Base-by-base conservation (phyloP, 768 basidiomycete species). In the Gautieria morchelliformis region DNA sequence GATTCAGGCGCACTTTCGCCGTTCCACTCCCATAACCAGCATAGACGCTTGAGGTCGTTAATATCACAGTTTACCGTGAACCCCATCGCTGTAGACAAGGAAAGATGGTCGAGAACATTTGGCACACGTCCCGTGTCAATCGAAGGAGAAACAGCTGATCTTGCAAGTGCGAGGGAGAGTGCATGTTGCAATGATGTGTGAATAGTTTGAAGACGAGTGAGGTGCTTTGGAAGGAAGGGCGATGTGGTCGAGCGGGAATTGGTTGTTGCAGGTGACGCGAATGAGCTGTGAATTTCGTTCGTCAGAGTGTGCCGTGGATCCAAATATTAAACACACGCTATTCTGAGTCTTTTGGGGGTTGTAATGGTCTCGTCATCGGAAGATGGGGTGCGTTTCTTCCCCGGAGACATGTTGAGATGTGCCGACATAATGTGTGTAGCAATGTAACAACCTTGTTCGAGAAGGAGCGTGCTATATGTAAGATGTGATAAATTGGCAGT, bases 21-120 rank as follows among this genome's bases (percentile, higher is more conserved):
- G 64, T 89, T 83, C 90, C 90, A 93, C 67, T 92, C 90, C 88
- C 90, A 91, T 15, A 92, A 59, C 89, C 90, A 92, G 70, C 89
- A 91, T 19, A 93, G 76, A 58, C 85, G 77, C 57, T 74, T 80
- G 47, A 92, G 73, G 64, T 90, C 89, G 50, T 84, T 79, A n/a
- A 82, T 61, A 33, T 78, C 77, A 61, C 89, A 83, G 55, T 80
- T 78, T 4, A 82, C 77, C 1, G 78, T 71, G 44, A 91, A 71
- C 9, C 87, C 88, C 35, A 80, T 65, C 67, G 89, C 89, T 27
- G 83, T 83, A 51, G 74, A 74, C 48, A 89, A 68, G 39, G 89
- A 85, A 50, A 86, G 66, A 64, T 90, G 83, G 63, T 88, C 91
- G 48, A 92, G 75, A 20, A 92, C 87, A 67, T 85, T 89, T 60